A percentile compares a stretch with the other conserved stretches of the same genome.
Conservation (phyloP, 2,329 filamentous ascomycete species). For the Pseudopyrenochaeta lycopersici region DNA sequence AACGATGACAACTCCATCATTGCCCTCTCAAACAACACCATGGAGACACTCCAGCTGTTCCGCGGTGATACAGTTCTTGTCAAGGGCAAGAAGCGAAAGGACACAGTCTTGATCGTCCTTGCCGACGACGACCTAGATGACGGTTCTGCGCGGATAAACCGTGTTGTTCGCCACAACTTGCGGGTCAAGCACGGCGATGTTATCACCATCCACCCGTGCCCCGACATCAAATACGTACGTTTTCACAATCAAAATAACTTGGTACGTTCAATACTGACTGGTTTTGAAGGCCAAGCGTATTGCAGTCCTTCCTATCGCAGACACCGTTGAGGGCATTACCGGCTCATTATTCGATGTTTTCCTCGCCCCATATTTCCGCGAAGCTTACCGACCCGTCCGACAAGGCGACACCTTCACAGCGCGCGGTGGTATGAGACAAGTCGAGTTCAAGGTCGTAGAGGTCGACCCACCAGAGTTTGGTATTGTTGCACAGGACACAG, state of each 20-base stretch:
- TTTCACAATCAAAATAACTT: neutral
- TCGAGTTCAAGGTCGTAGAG: conserved; percentile 99
- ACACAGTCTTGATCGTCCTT: conserved; percentile 96
- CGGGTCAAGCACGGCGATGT: conserved; percentile 98
- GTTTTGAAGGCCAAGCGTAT: conserved; percentile 88
- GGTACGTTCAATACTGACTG: conserved; percentile 24
- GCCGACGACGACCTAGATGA: conserved; percentile 98
- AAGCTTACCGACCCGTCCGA: conserved; percentile 95
- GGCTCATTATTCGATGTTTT: conserved; percentile 99
- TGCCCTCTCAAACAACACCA: conserved; percentile 96
- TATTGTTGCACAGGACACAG: conserved; percentile 97
- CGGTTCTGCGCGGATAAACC: conserved; percentile 95
- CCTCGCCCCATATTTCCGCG: conserved; percentile 98
- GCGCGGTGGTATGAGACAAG: conserved; percentile 97
- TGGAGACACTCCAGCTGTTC: conserved; percentile 98
- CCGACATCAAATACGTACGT: conserved; percentile 99
- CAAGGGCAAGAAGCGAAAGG: conserved; percentile 99
- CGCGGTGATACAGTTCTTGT: conserved; percentile 97
- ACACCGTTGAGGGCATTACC: conserved; percentile 96
- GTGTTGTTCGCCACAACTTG: conserved; percentile 97
- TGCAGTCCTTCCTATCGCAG: conserved; percentile 95
- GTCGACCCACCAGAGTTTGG: conserved; percentile 98
- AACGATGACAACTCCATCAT: conserved; percentile 99
- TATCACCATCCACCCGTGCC: conserved; percentile 95
- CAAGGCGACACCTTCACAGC: conserved; percentile 98